Evolutionary conservation across 2,329 filamentous ascomycete species (phyloP).

Genomic region (Phaeosphaeria sp.): DNA sequence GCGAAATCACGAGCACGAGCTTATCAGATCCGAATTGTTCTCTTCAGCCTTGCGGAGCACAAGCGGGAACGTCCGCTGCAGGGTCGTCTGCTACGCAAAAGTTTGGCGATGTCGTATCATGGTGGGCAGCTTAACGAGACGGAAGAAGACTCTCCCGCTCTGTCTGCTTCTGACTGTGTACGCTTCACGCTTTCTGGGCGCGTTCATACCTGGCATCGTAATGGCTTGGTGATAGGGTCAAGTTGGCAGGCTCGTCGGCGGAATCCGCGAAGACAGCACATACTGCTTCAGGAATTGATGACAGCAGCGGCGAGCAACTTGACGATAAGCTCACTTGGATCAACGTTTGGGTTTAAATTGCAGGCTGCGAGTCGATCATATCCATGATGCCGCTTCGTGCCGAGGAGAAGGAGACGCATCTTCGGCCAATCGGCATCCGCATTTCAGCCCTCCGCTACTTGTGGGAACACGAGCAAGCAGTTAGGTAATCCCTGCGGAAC

Average conservation of each 20-base stretch:
- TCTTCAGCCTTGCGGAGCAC: constrained; percentile 17
- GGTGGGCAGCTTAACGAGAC: background rate
- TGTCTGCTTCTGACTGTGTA: background rate
- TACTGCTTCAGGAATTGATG: no score
- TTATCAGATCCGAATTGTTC: constrained; percentile 12
- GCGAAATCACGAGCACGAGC: background rate
- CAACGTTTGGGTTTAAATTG: background rate
- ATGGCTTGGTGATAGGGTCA: background rate
- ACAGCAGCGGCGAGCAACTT: background rate
- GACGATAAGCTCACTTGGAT: background rate
- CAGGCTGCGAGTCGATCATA: constrained; percentile 3
- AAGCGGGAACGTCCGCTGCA: constrained; percentile 21
- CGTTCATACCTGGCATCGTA: background rate
- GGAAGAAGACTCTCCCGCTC: background rate
- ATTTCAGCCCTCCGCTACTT: constrained; percentile 18
- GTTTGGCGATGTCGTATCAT: background rate
- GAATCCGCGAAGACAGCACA: background rate
- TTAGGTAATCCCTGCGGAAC: constrained; percentile 16
- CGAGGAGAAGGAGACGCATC: background rate
- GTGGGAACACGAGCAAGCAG: constrained; percentile 19
- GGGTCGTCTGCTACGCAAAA: constrained; percentile 6
- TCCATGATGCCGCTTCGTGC: constrained; percentile 14
- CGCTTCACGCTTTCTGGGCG: background rate
- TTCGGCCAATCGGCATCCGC: constrained; percentile 26
- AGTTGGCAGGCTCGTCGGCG: background rate